These are phyloP conservation scores for Funneliformis mosseae DNA, from an alignment of 192 early-diverging fungal genomes.

Conservation along the genomic window DNA sequence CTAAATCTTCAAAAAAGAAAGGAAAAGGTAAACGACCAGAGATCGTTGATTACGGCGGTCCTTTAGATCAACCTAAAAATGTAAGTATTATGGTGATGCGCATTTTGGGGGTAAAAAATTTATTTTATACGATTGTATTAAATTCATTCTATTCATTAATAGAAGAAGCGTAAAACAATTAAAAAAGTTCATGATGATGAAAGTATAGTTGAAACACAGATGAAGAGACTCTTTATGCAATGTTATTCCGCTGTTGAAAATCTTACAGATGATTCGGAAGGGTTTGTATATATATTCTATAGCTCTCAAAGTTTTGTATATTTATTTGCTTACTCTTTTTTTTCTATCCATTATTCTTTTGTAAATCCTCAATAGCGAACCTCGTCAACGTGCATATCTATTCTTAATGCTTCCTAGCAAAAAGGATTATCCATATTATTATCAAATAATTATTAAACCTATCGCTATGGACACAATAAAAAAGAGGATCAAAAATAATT, in stretches of 20 bases:
- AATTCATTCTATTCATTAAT: slow-evolving; percentile 13
- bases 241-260: slow-evolving; percentile 67
- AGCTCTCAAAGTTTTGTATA: not conserved
- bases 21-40: slow-evolving; percentile 18
- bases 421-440: slow-evolving; percentile 86
- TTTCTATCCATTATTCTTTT: not conserved
- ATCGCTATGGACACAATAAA: slow-evolving; percentile 90
- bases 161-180: slow-evolving; percentile 39
- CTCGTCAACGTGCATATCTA: slow-evolving; percentile 69
- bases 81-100: not conserved
- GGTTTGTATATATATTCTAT: slow-evolving; percentile 33
- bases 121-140: not conserved
- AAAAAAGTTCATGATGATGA: slow-evolving; percentile 31
- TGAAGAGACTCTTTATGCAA: slow-evolving; percentile 59
- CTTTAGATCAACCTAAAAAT: not conserved
- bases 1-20: slow-evolving; percentile 26
- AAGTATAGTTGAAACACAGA: slow-evolving; percentile 58
- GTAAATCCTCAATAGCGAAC: slow-evolving; percentile 19
- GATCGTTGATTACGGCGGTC: not conserved
- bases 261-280: slow-evolving; percentile 51
- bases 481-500: slow-evolving; percentile 65
- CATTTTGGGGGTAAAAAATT: not conserved
- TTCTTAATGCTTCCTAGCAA: slow-evolving; percentile 77
- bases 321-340: not conserved
- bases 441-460: slow-evolving; percentile 83